Base-by-base conservation (phyloP, 805 yeast genomes). In the Nakazawaea molendinolei region DNA sequence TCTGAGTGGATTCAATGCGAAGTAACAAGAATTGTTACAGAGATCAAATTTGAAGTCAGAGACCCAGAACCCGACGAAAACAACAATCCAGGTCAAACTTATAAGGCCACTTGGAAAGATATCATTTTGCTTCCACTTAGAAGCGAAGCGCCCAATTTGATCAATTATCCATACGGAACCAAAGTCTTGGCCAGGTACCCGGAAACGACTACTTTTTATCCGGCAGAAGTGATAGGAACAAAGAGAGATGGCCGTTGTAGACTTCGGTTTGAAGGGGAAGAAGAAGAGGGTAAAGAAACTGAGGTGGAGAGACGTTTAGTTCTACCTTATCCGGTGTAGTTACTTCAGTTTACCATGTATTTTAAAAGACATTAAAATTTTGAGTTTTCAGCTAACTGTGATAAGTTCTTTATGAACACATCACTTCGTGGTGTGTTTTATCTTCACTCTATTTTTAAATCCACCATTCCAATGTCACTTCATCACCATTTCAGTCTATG, bases 41-140 rank as follows among this genome's bases (percentile, higher is more conserved):
- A 51, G n/a, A n/a, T n/a, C 49, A 43, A 15, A 25, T 30, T 80
- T 53, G 97, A 92, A 58, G 89, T 92, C n/a, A 76, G 86, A 48
- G 98, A 92, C 56, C 96, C 97, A 0, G 98, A 92, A 51, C 97
- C 98, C 0, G 98, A 92, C 51, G 97, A 90, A 50, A 72, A 78
- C 47, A 85, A 83, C 44, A 86, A 89, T 39, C 83, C 89, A 4
- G 96, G 95, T 2, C 90, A 81, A 48, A 67, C 83, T 1, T 92
- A 80, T 60, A 82, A 79, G 49, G 87, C 95, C 8, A 79, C 73
- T 15, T 76, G 84, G 69, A 81, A 80, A 50, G 97, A 92, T 45
- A 59, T 86, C 3, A 68, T 86, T 16, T 61, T 83, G 25, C 81
- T 92, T 28, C 86, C 94, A 0, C 71, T 79, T 2, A 48, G 52